A percentile compares a stretch with the other conserved stretches of the same genome.
Evolutionary conservation across 1,139 yeast genomes (phyloP).

Genomic region (Hansenula lynferdii): DNA sequence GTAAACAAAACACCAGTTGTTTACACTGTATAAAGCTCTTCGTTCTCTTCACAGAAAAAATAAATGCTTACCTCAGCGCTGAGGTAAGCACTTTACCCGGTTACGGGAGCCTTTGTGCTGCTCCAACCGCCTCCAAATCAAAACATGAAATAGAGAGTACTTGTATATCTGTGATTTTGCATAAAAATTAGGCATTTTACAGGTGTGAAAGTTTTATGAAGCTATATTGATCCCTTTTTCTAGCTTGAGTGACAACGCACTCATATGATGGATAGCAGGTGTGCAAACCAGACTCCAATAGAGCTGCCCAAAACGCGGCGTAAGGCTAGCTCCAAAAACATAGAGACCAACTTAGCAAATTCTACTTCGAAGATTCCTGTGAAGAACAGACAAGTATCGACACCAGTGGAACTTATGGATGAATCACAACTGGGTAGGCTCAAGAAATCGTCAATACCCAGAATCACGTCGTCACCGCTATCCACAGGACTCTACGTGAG

Average conservation of each 20-base stretch:
- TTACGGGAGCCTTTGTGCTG: too few species aligned
- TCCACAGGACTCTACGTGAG: background rate
- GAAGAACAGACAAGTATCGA: conserved; percentile 15
- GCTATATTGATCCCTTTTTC: too few species aligned
- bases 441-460: conserved; percentile 16
- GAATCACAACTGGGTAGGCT: conserved; percentile 6
- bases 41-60: too few species aligned
- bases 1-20: too few species aligned
- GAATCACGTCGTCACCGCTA: conserved; percentile 16
- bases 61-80: too few species aligned
- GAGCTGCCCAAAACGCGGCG: background rate
- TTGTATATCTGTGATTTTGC: too few species aligned
- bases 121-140: background rate
- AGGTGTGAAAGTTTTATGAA: background rate
- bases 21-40: too few species aligned
- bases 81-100: background rate
- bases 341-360: conserved; percentile 1
- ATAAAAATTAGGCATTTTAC: too few species aligned
- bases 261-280: background rate
- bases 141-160: background rate
- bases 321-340: conserved; percentile 4
- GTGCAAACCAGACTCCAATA: background rate
- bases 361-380: conserved; percentile 15
- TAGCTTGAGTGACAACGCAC: too few species aligned
- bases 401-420: conserved; percentile 13